Base-by-base conservation (phyloP, 495 filamentous ascomycete genomes). In the Opeltia flavorubescens region DNA sequence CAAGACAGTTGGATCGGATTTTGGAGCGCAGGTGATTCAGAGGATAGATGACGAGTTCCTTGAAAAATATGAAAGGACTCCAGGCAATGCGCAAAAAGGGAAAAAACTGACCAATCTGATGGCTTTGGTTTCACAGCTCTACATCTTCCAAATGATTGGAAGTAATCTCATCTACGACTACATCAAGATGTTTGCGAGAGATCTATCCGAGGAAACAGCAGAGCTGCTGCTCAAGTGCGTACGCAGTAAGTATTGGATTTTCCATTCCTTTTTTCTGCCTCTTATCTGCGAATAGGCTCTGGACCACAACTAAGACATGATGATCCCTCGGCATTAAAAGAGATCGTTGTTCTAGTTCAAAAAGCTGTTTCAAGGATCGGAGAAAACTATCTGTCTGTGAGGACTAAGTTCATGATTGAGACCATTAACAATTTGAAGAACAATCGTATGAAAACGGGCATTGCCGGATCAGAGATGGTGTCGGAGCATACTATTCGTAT, bases 401-500 rank as follows among this genome's bases (percentile, higher is more conserved):
- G 91, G 41, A 95, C 89, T 1, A 93, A 83, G 51, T 96, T 95
- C 65, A 96, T 96, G 93, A 88, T 98, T 40, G 91, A 96, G 51
- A 89, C 83, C 2, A 91, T 98, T 58, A 88, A 84, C 50, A 82
- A 91, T 55, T 69, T 96, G 25, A 94, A 94, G 60, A 94, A 94
- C 70, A 95, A 95, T 65, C 80, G 82, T 41, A 67, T 89, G 56
- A 95, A 89, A 65, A 73, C 82, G 21, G 78, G 76, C 8, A 68
- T 67, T 13, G 71, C 69, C 13, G 71, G 70, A 13, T 81, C 83
- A 4, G 75, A 65, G 9, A 65, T 89, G 3, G 66, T 73, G 3
- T 75, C 78, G 2, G 85, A 94, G 55, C 83, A 91, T 55, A 80
- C 78, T n/a, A 77, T 75, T 12, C 77, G 80, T 41, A 89, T 94